A percentile compares a stretch with the other conserved stretches of the same genome.
phyloP scores from a whole-genome alignment of 139 green algal genomes.

The Volvox reticuliferus region DNA sequence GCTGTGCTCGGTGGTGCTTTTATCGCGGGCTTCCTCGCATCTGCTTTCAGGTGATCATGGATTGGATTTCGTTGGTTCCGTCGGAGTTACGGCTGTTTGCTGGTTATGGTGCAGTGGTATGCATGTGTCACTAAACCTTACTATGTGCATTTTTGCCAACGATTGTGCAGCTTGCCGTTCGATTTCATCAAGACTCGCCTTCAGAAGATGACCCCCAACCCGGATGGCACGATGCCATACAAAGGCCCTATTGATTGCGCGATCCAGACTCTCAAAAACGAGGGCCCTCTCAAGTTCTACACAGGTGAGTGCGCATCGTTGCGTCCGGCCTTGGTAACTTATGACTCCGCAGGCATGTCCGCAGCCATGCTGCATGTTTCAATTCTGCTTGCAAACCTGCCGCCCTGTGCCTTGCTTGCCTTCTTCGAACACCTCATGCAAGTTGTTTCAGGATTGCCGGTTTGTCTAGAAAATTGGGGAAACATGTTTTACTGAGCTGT shows the following conservation, averaged over 20 bases:
- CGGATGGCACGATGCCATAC: slow-evolving; percentile 94
- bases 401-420: no score
- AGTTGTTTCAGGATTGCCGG: no score
- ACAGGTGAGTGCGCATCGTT: slow-evolving; percentile 70
- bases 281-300: slow-evolving; percentile 97
- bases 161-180: slow-evolving; percentile 86
- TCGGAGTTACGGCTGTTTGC: no score
- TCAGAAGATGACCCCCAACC: slow-evolving; percentile 91
- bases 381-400: no score
- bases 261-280: slow-evolving; percentile 78
- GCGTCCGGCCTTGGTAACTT: no score
- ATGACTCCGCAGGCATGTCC: no score
- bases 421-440: no score
- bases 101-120: no score
- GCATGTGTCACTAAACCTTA: background rate
- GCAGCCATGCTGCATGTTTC: no score
- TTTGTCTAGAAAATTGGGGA: no score
- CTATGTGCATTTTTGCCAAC: background rate
- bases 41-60: slow-evolving; percentile 68
- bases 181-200: slow-evolving; percentile 99
- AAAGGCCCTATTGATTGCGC: slow-evolving; percentile 91
- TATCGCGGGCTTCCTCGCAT: slow-evolving; percentile 95
- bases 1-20: slow-evolving; percentile 78
- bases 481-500: no score
- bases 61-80: no score